Conservation (phyloP, 2,329 filamentous ascomycete species). For the Cordyceps cateniannulata region DNA sequence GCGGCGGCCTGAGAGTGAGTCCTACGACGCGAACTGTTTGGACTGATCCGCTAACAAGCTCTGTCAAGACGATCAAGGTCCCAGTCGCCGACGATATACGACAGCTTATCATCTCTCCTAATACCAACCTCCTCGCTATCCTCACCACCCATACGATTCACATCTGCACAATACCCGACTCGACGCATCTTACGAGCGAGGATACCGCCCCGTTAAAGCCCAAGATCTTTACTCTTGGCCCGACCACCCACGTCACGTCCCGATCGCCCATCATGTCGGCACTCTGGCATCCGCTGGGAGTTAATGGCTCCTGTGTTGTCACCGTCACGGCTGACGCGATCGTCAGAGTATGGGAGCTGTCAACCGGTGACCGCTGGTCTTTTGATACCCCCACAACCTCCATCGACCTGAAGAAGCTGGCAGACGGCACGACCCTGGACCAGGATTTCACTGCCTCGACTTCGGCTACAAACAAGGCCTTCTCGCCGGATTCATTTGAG, state of each 20-base stretch:
- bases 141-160: constrained; percentile 83
- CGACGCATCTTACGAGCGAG: constrained; percentile 64
- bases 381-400: constrained; percentile 79
- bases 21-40: neutral
- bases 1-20: constrained; percentile 29
- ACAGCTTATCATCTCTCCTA: constrained; percentile 79
- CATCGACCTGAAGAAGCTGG: constrained; percentile 83
- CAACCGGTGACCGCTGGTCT: constrained; percentile 75
- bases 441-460: constrained; percentile 77
- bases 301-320: constrained; percentile 73
- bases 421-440: constrained; percentile 73
- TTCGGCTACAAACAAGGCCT: constrained; percentile 68
- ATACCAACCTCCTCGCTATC: constrained; percentile 75
- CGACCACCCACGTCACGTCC: constrained; percentile 84
- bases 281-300: constrained; percentile 87
- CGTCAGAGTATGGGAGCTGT: constrained; percentile 85
- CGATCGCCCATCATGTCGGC: constrained; percentile 73
- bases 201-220: constrained; percentile 67
- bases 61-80: constrained; percentile 61
- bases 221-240: constrained; percentile 86
- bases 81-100: constrained; percentile 76
- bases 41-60: constrained; percentile 18
- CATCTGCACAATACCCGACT: constrained; percentile 77
- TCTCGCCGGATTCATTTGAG: constrained; percentile 83
- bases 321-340: constrained; percentile 85